Base-by-base conservation (phyloP, 805 yeast species). In the Saccharomycopsis babjevae region DNA sequence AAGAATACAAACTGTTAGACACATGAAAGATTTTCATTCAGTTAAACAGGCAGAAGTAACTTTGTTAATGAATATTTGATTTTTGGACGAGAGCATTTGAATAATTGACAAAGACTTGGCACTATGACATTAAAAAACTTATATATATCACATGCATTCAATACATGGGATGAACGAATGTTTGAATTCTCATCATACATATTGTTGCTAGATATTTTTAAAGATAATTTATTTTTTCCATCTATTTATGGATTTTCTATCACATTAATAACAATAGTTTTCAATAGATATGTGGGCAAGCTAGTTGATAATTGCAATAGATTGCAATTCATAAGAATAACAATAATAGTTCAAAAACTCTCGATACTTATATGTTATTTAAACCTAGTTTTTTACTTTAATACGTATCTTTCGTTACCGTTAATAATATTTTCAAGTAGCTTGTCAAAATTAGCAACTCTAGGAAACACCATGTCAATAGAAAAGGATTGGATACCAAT, bases 161-260 rank as follows among this genome's bases (percentile, higher is more conserved):
- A 46, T 46, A 46, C 52, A 16, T 46, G 52, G 52, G 52, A 46
- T 46, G 52, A 46, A 32, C 25, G 52, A 46, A 46, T 46, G 52
- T 46, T 46, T 46, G 52, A 46, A 16, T 46, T 46, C 52, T 46
- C 52, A 8, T 46, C 52, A 32, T 46, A 46, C 10, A 46, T 46
- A 46, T 22, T 46, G 16, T 25, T 46, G 30, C 10, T 46, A 22
- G 32, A 46, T 25, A 25, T 46, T 46, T 46, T 46, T 10, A 20
- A 22, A 22, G 52, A 46, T 25, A 46, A 46, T 32, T 25, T 46
- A 25, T 25, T 46, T 10, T 22, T 46, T 11, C 52, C 52, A 22
- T 46, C 52, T 2, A 46, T 46, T 46, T 46, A 46, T 46, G 52
- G 52, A 28, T 18, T 46, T 46, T 46, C 10, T 7, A 46, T 46